A percentile compares a stretch with the other conserved stretches of the same genome.
Conservation (phyloP, 116 monocot genomes). For the Trichopus zeylanicus region DNA sequence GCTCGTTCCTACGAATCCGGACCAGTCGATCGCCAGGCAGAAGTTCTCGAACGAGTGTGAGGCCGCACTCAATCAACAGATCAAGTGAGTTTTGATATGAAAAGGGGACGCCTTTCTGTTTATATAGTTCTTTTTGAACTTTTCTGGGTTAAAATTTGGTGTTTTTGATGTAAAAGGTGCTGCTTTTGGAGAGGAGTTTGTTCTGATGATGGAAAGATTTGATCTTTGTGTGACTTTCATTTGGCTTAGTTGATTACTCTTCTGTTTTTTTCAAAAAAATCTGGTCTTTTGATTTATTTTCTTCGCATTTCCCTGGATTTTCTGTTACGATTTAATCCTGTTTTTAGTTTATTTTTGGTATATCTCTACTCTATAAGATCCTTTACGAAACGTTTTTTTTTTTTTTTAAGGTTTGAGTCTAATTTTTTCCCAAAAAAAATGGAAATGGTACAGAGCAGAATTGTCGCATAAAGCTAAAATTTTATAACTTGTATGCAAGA, state of each 20-base stretch:
- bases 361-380: no score
- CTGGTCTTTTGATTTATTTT: no score
- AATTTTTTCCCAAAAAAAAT: neutral
- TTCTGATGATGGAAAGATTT: neutral
- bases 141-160: neutral
- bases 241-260: no score
- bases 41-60: slow-evolving; percentile 55
- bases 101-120: no score
- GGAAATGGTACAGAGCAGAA: neutral
- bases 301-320: neutral
- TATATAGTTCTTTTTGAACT: neutral
- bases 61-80: slow-evolving; percentile 79
- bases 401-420: neutral
- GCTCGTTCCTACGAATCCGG: slow-evolving; percentile 35
- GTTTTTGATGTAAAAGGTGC: neutral
- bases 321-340: neutral
- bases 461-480: neutral
- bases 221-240: neutral
- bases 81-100: slow-evolving; percentile 63
- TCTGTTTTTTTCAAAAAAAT: no score
- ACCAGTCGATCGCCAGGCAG: slow-evolving; percentile 60
- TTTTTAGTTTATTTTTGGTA: neutral
- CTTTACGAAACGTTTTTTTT: no score
- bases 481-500: no score
- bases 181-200: no score